Conservation (phyloP, 192 early-diverging fungal species). For the Coemansia sp. region DNA sequence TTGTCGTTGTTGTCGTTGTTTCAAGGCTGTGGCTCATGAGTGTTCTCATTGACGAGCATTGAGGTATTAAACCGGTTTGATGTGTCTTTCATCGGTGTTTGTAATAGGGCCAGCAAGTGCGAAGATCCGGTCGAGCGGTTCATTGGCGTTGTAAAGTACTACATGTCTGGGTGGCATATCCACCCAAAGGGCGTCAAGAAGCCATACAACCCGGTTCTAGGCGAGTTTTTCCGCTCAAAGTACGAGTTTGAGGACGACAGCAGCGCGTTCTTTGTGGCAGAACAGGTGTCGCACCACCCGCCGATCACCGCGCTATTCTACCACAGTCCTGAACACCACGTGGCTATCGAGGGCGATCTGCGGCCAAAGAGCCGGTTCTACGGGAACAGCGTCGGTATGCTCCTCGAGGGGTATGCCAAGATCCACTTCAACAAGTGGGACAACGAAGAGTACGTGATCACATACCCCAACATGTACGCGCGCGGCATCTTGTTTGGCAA, state of each 20-base stretch:
- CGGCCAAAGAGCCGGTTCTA: slow-evolving; percentile 84
- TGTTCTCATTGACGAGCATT: too few species aligned
- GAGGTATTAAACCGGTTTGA: too few species aligned
- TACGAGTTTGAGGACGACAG: slow-evolving; percentile 78
- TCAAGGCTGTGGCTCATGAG: too few species aligned
- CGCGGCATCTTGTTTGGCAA: slow-evolving; percentile 90
- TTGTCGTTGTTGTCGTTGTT: too few species aligned
- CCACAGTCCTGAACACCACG: slow-evolving; percentile 76
- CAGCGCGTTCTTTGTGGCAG: slow-evolving; percentile 77
- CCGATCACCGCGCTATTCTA: slow-evolving; percentile 86
- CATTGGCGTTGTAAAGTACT: slow-evolving; percentile 80
- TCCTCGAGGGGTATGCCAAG: slow-evolving; percentile 70
- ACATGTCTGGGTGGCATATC: slow-evolving; percentile 90
- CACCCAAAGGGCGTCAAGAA: slow-evolving; percentile 92
- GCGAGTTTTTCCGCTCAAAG: slow-evolving; percentile 86
- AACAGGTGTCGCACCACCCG: slow-evolving; percentile 95
- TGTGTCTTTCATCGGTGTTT: not conserved
- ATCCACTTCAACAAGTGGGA: slow-evolving; percentile 52
- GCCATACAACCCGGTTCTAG: slow-evolving; percentile 92
- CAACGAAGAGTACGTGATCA: slow-evolving; percentile 75
- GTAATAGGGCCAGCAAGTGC: slow-evolving; percentile 63
- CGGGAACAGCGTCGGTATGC: slow-evolving; percentile 87
- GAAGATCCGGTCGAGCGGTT: slow-evolving; percentile 76
- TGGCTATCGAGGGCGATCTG: slow-evolving; percentile 78
- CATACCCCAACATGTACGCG: slow-evolving; percentile 91